Conservation (phyloP, 148 eudicot species). For the Cornus florida region DNA sequence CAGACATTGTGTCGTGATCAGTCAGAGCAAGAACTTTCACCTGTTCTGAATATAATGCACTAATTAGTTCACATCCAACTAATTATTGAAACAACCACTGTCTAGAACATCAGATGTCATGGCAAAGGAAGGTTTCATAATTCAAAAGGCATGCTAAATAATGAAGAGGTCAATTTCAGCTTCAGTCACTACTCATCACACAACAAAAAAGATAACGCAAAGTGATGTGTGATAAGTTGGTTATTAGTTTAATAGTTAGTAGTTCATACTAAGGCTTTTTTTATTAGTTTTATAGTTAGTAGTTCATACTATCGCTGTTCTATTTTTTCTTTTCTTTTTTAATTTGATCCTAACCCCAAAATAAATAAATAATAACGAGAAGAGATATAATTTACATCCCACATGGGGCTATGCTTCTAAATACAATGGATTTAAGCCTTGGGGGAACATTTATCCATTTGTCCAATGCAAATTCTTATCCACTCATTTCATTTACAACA, state of each 20-base stretch:
- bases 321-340: too few species aligned
- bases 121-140: neutral
- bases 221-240: neutral
- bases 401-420: too few species aligned
- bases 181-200: neutral
- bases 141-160: neutral
- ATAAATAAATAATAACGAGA: too few species aligned
- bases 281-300: too few species aligned
- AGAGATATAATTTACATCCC: too few species aligned
- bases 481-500: too few species aligned
- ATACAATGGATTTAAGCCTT: neutral
- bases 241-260: too few species aligned
- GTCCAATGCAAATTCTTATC: too few species aligned
- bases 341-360: too few species aligned
- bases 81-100: neutral
- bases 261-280: too few species aligned
- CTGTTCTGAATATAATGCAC: slow-evolving; percentile 68
- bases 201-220: neutral
- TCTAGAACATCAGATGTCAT: neutral
- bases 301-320: too few species aligned
- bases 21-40: slow-evolving; percentile 95
- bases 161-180: neutral
- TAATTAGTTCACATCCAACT: slow-evolving; percentile 13
- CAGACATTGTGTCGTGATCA: slow-evolving; percentile 97
- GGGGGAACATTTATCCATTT: neutral